Conservation (phyloP, 2,329 filamentous ascomycete species). For the Apiospora rasikravindrae region DNA sequence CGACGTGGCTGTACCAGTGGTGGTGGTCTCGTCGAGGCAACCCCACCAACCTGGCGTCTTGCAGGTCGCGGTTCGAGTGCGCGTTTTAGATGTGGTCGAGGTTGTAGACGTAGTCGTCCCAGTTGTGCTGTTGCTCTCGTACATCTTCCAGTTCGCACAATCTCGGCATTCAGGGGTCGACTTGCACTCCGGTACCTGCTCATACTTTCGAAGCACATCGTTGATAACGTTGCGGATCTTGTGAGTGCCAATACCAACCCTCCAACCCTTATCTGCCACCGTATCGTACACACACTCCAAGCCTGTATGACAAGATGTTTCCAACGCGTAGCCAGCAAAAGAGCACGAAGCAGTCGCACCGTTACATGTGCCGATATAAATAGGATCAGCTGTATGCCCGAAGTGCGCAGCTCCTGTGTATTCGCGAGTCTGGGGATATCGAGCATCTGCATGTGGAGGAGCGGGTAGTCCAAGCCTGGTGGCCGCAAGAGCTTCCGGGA, state of each 20-base stretch:
- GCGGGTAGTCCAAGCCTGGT: slow-evolving; percentile 82
- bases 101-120: slow-evolving; percentile 67
- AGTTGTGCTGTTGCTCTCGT: slow-evolving; percentile 87
- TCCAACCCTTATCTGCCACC: slow-evolving; percentile 88
- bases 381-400: slow-evolving; percentile 92
- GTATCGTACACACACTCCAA: slow-evolving; percentile 91
- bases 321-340: slow-evolving; percentile 90
- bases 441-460: slow-evolving; percentile 78
- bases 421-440: slow-evolving; percentile 71
- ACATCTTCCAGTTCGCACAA: slow-evolving; percentile 93
- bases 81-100: slow-evolving; percentile 63
- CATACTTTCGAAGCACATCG: slow-evolving; percentile 85
- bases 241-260: slow-evolving; percentile 89
- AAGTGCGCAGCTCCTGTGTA: slow-evolving; percentile 87
- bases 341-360: slow-evolving; percentile 88
- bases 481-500: slow-evolving; percentile 88
- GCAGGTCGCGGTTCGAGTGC: slow-evolving; percentile 82
- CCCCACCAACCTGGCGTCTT: slow-evolving; percentile 87
- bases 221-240: slow-evolving; percentile 87
- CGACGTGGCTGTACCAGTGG: slow-evolving; percentile 46
- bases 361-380: slow-evolving; percentile 94
- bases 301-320: slow-evolving; percentile 90
- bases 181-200: slow-evolving; percentile 77
- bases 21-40: slow-evolving; percentile 70
- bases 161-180: slow-evolving; percentile 83